Evolutionary conservation across 805 yeast species (phyloP).

Genomic region (Brettanomyces naardenensis): DNA sequence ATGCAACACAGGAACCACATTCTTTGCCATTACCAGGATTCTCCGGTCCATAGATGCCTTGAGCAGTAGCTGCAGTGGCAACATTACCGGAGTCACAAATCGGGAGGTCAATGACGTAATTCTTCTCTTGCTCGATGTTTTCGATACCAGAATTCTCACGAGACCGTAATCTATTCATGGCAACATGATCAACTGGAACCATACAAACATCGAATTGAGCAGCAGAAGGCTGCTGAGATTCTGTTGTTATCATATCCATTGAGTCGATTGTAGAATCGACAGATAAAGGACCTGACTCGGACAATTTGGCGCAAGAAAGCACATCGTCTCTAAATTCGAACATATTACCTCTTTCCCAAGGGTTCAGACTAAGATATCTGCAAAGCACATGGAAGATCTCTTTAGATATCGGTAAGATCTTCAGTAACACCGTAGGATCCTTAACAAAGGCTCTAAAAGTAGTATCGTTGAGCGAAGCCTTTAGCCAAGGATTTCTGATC

Average conservation of each 20-base stretch:
- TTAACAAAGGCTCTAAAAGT: constrained; percentile 59
- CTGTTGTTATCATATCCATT: constrained; percentile 20
- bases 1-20: constrained; percentile 21
- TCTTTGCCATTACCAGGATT: constrained; percentile 8
- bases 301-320: constrained; percentile 20
- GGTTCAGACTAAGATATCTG: constrained; percentile 37
- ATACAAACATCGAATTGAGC: constrained; percentile 20
- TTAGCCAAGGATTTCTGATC: constrained; percentile 86
- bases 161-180: constrained; percentile 21
- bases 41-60: constrained; percentile 1
- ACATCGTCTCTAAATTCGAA: constrained; percentile 32
- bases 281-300: constrained; percentile 28
- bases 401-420: constrained; percentile 65
- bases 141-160: constrained; percentile 21
- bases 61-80: constrained; percentile 5
- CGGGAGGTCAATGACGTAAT: constrained; percentile 22
- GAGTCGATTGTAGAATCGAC: constrained; percentile 20
- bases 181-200: constrained; percentile 29
- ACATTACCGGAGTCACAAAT: constrained; percentile 5
- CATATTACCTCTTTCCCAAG: constrained; percentile 38
- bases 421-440: constrained; percentile 45
- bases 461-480: constrained; percentile 58
- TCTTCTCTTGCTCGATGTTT: constrained; percentile 20
- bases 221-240: constrained; percentile 14
- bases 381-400: constrained; percentile 48